A percentile compares a stretch with the other conserved stretches of the same genome.
Evolutionary conservation across 1,284 basidiomycete genomes (phyloP).

Genomic region (Salmacisia buchloeana): DNA sequence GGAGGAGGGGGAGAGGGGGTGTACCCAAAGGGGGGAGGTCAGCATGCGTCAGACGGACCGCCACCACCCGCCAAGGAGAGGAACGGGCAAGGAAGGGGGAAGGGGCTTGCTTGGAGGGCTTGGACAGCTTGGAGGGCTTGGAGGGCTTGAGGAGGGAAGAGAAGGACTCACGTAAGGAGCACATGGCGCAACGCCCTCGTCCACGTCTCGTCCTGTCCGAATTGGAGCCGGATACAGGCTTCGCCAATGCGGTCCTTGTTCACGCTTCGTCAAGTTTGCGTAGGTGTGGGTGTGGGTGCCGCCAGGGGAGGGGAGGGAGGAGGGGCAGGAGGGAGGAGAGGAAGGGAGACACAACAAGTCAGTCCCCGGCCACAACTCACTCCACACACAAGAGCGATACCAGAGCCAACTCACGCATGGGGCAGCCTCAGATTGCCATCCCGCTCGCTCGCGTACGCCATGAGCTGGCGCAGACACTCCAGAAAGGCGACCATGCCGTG

Average conservation of each 20-base stretch:
- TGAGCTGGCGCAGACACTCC: constrained; percentile 84
- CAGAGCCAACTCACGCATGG: constrained; percentile 63
- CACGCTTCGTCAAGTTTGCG: no score
- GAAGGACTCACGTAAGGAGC: constrained; percentile 23
- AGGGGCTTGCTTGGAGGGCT: no score
- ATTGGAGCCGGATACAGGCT: constrained; percentile 85
- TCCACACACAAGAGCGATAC: background rate
- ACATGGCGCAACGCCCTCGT: constrained; percentile 82
- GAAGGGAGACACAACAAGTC: constrained; percentile 15
- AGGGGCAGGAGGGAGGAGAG: background rate
- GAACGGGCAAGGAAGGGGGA: no score
- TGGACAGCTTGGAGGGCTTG: no score
- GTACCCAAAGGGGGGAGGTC: background rate
- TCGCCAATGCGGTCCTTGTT: constrained; percentile 92
- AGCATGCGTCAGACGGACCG: background rate
- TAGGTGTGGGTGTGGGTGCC: no score
- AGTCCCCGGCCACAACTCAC: background rate
- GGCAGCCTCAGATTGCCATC: constrained; percentile 72
- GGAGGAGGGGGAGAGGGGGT: background rate
- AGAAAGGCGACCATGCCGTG: constrained; percentile 92
- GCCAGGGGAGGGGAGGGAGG: background rate
- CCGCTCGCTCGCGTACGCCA: constrained; percentile 69
- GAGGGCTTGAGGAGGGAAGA: no score
- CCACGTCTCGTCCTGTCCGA: constrained; percentile 85
- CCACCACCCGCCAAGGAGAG: no score